Conservation (phyloP, 192 early-diverging fungal genomes). For the Allomyces macrogynus region DNA sequence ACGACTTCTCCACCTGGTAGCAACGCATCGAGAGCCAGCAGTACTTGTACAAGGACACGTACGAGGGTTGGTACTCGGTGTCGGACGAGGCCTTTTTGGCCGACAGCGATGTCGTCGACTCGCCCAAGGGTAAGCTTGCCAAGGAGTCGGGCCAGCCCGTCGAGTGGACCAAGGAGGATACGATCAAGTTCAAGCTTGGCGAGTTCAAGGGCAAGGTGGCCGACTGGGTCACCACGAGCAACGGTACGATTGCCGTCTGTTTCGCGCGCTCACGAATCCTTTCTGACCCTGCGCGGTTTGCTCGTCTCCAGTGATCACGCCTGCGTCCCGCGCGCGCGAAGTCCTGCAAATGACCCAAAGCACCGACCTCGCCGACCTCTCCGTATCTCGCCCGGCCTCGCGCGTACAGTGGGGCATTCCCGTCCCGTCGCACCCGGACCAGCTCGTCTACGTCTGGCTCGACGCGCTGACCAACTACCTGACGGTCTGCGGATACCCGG, state of each 20-base stretch:
- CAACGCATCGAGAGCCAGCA: slow-evolving; percentile 37
- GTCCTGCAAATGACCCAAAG: slow-evolving; percentile 34
- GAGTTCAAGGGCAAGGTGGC: slow-evolving; percentile 32
- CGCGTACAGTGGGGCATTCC: slow-evolving; percentile 77
- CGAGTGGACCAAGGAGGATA: slow-evolving; percentile 78
- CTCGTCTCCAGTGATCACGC: slow-evolving; percentile 31
- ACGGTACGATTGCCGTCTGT: not conserved
- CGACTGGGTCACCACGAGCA: not conserved
- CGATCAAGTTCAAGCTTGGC: slow-evolving; percentile 77
- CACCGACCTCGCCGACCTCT: slow-evolving; percentile 47
- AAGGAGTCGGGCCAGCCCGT: slow-evolving; percentile 67
- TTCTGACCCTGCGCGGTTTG: not conserved
- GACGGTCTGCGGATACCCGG: slow-evolving; percentile 65
- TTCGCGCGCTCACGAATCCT: not conserved
- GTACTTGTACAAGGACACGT: slow-evolving; percentile 73
- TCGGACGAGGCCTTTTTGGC: slow-evolving; percentile 78
- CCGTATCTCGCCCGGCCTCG: slow-evolving; percentile 58
- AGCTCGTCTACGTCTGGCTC: slow-evolving; percentile 94
- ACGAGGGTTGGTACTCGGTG: slow-evolving; percentile 87
- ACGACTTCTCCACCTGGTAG: slow-evolving; percentile 8
- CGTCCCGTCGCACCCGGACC: slow-evolving; percentile 66
- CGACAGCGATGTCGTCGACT: not conserved
- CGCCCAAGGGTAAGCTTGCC: slow-evolving; percentile 13
- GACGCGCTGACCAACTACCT: slow-evolving; percentile 87
- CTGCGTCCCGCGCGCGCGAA: slow-evolving; percentile 39